These are phyloP conservation scores for Antrodiella citrinella DNA, from an alignment of 768 basidiomycete species.

Conservation along the genomic window DNA sequence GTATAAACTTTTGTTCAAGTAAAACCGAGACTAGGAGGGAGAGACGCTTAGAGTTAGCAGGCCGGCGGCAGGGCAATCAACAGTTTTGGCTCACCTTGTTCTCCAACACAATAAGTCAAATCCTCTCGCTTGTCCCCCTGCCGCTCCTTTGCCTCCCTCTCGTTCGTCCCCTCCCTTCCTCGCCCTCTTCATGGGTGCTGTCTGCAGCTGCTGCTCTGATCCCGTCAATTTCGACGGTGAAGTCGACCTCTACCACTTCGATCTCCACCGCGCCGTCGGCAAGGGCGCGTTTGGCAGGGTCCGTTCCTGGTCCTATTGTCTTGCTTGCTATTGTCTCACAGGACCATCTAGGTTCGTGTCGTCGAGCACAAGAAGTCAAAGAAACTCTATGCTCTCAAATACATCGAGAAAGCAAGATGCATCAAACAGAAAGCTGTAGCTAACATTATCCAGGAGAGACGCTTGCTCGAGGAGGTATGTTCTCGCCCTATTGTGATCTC, in stretches of 20 bases:
- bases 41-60: not conserved
- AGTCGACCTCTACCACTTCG: conserved; percentile 90
- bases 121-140: conserved; percentile 3
- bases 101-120: conserved; percentile 15
- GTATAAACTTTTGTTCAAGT: too few relatives aligned
- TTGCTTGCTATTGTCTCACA: conserved; percentile 3
- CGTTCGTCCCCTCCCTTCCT: conserved; percentile 10
- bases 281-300: conserved; percentile 99
- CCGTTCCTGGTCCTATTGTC: conserved; percentile 5
- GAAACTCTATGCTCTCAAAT: conserved; percentile 91
- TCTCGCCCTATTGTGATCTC: not conserved
- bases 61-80: not conserved
- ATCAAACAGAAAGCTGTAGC: conserved; percentile 86
- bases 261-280: conserved; percentile 90
- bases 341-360: conserved; percentile 69
- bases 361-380: conserved; percentile 94
- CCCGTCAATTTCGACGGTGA: conserved; percentile 51
- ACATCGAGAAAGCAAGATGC: conserved; percentile 93
- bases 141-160: conserved; percentile 5
- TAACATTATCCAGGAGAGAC: conserved; percentile 90
- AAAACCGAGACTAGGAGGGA: too few relatives aligned
- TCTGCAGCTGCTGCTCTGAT: conserved; percentile 28
- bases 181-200: conserved; percentile 17
- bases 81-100: conserved; percentile 21
- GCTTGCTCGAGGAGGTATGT: conserved; percentile 82